phyloP scores from a whole-genome alignment of 2,329 filamentous ascomycete species.

The Aspergillus brasiliensis region DNA sequence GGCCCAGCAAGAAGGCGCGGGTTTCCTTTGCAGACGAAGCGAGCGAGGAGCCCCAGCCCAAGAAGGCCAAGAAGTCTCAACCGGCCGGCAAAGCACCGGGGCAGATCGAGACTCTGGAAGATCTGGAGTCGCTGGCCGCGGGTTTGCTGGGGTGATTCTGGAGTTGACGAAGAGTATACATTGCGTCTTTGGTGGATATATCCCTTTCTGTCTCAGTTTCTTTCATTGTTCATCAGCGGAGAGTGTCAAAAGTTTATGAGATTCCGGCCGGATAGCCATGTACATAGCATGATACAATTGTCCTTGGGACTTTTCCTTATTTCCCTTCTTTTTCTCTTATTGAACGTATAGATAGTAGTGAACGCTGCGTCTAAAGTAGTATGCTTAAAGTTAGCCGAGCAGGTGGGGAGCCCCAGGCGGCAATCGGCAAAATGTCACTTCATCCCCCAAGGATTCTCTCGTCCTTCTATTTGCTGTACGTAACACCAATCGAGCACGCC shows the following conservation, averaged over 20 bases:
- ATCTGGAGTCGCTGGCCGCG: conserved; percentile 50
- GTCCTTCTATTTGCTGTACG: conserved; percentile 14
- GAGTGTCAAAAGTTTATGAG: conserved; percentile 29
- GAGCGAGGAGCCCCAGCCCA: conserved; percentile 28
- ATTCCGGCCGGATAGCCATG: conserved; percentile 6
- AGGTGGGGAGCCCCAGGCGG: neutral
- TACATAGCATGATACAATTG: conserved; percentile 7
- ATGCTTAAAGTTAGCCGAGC: neutral
- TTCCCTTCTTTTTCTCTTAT: neutral
- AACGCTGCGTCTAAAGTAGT: no score
- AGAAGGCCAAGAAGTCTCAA: conserved; percentile 29
- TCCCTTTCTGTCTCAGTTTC: conserved; percentile 16
- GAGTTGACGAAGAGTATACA: no score
- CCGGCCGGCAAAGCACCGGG: conserved; percentile 21
- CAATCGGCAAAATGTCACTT: conserved; percentile 5
- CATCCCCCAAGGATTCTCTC: neutral
- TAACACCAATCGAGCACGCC: conserved; percentile 28
- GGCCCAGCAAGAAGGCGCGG: conserved; percentile 44
- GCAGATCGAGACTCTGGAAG: conserved; percentile 48
- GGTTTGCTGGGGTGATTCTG: conserved; percentile 41
- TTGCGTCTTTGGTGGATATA: conserved; percentile 12
- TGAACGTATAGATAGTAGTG: no score
- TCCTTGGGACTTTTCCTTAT: neutral
- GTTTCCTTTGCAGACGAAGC: conserved; percentile 41
- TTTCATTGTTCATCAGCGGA: conserved; percentile 23